These are phyloP conservation scores for Protea cynaroides DNA, from an alignment of 164 flowering plant species.

Conservation along the genomic window DNA sequence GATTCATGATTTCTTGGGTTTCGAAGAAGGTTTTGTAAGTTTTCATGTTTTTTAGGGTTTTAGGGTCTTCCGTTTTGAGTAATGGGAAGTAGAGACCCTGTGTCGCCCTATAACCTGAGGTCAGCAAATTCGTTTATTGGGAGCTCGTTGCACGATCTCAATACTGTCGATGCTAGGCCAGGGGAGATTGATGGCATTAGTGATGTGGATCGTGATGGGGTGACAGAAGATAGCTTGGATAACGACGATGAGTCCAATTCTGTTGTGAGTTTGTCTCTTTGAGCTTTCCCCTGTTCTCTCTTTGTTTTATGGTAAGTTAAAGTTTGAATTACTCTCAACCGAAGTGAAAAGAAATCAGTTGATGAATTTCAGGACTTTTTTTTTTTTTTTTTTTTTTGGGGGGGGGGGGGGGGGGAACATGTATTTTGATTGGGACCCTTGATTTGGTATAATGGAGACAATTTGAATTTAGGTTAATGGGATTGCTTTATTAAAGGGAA, in stretches of 20 bases:
- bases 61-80: conserved; percentile 9
- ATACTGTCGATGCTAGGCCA: conserved; percentile 46
- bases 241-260: conserved; percentile 49
- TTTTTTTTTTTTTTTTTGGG: no score
- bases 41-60: conserved; percentile 5
- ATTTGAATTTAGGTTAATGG: neutral
- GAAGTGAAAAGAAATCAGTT: no score
- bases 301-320: neutral
- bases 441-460: no score
- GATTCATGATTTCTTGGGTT: conserved; percentile 7
- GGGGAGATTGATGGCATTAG: conserved; percentile 32
- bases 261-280: conserved; percentile 34
- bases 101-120: conserved; percentile 51
- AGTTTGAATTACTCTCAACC: no score
- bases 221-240: conserved; percentile 45
- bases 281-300: neutral
- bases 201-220: conserved; percentile 46
- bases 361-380: no score
- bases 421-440: no score
- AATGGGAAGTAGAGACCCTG: conserved; percentile 60
- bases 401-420: no score
- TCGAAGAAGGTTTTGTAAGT: neutral
- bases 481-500: neutral
- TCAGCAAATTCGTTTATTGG: conserved; percentile 55
- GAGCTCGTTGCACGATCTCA: conserved; percentile 61